Conservation (phyloP, 306 rosid species). For the Vigna trinervia region DNA sequence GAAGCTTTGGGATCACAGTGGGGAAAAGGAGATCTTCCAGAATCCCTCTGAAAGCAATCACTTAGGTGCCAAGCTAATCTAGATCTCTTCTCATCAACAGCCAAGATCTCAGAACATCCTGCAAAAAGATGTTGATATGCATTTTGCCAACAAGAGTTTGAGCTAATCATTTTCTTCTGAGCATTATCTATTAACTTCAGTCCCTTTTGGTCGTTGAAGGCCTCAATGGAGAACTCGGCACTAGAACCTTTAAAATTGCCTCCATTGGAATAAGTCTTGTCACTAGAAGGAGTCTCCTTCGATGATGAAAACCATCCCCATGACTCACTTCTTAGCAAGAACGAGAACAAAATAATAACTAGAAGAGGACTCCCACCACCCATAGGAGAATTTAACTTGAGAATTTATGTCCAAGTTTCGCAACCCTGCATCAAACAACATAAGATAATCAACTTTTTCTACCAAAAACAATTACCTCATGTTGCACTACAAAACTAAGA, state of each 20-base stretch:
- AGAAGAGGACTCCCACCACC: conserved; percentile 33
- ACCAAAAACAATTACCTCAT: not conserved
- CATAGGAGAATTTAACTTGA: conserved; percentile 45
- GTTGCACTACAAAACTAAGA: not conserved
- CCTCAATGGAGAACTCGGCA: conserved; percentile 70
- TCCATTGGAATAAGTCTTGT: conserved; percentile 22
- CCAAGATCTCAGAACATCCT: conserved; percentile 74
- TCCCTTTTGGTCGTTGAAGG: conserved; percentile 62
- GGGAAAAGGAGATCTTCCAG: conserved; percentile 74
- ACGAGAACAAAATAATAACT: conserved; percentile 43
- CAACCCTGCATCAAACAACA: conserved; percentile 38
- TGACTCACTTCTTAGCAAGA: conserved; percentile 50
- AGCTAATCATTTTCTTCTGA: conserved; percentile 52
- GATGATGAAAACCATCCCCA: conserved; percentile 77
- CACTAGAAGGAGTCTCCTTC: conserved; percentile 39
- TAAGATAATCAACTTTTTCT: not conserved
- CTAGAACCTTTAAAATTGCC: conserved; percentile 44
- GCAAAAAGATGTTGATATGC: conserved; percentile 73
- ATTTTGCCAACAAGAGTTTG: conserved; percentile 75
- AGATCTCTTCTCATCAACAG: conserved; percentile 68
- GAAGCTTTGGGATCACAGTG: conserved; percentile 59
- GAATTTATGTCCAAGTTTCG: not conserved
- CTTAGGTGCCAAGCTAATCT: conserved; percentile 91
- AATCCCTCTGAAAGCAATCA: conserved; percentile 87
- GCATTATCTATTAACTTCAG: conserved; percentile 60